Base-by-base conservation (phyloP, 345 rosid genomes). In the Salix koriyanagi region DNA sequence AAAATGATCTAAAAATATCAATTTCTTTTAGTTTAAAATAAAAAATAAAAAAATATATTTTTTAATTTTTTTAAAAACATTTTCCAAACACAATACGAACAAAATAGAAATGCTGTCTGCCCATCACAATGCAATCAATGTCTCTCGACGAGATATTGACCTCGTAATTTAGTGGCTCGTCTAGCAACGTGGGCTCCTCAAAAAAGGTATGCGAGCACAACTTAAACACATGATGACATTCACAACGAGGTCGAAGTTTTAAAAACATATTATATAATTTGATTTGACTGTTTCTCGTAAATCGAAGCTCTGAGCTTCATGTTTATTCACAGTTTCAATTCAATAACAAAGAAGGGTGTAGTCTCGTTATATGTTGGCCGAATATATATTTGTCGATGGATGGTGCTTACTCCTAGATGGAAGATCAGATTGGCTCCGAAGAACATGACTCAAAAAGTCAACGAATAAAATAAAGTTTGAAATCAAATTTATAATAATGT, bases 1-100 rank as follows among this genome's bases (percentile, higher is more conserved):
- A 32, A 32, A 32, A 32, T 32, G 0, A 32, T 32, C 0, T 3
- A 32, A 32, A 4, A 32, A 0, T 0, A 30, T 0, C 0, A 0
- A 30, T 30, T 30, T 30, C n/a, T 3, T 30, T 30, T 30, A 30
- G 0, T 30, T 30, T 30, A 30, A 30, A 30, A 30, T 30, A 30
- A 30, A 28, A 28, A 28, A 28, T 28, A 28, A 28, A 28, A n/a
- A n/a, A n/a, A n/a, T n/a, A n/a, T n/a, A n/a, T n/a, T n/a, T 30
- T 30, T 0, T 2, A 2, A 2, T 32, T 32, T 32, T 32, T 32
- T 32, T 0, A 30, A 32, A 3, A 32, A 32, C 4, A 32, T 4
- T 32, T 4, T 32, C 0, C 0, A 32, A 32, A 0, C 34, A 3
- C 32, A 0, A 18, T 52, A 52, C 2, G 3, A 18, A 18, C 2